Evolutionary conservation across 768 basidiomycete species (phyloP).

Genomic region (Naganishia randhawae): DNA sequence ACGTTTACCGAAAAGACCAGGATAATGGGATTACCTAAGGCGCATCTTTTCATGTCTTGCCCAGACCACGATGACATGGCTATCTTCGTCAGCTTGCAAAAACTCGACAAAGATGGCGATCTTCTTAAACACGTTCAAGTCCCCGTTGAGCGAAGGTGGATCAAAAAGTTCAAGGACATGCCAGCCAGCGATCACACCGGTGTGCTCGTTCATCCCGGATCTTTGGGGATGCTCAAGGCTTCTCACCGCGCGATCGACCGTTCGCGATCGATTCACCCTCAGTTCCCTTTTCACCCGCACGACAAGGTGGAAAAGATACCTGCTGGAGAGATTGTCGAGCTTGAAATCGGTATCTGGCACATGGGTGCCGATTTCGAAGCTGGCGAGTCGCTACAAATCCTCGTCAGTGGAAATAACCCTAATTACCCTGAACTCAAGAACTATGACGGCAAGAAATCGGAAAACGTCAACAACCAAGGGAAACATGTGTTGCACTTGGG

Average conservation of each 20-base stretch:
- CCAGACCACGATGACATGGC: conserved; percentile 33
- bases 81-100: conserved; percentile 32
- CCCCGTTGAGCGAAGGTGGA: conserved; percentile 18
- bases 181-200: conserved; percentile 27
- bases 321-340: conserved; percentile 28
- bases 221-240: conserved; percentile 32
- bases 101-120: conserved; percentile 33
- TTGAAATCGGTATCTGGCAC: conserved; percentile 35
- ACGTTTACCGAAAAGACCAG: conserved; percentile 16
- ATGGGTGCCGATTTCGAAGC: conserved; percentile 29
- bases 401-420: conserved; percentile 25
- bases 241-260: conserved; percentile 32
- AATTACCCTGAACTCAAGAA: conserved; percentile 30
- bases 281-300: conserved; percentile 27
- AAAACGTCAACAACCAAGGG: conserved; percentile 27
- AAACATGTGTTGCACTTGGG: conserved; percentile 29
- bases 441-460: conserved; percentile 22
- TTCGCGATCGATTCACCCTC: conserved; percentile 21
- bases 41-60: conserved; percentile 30
- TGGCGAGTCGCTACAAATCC: conserved; percentile 30
- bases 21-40: conserved; percentile 18
- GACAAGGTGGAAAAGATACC: conserved; percentile 29
- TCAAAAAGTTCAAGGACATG: conserved; percentile 25
- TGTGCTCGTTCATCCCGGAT: conserved; percentile 21
- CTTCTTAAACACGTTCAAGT: conserved; percentile 26